A percentile compares a stretch with the other conserved stretches of the same genome.
Evolutionary conservation across 78 protist genomes (phyloP).

Genomic region (Cyanophora paradoxa): DNA sequence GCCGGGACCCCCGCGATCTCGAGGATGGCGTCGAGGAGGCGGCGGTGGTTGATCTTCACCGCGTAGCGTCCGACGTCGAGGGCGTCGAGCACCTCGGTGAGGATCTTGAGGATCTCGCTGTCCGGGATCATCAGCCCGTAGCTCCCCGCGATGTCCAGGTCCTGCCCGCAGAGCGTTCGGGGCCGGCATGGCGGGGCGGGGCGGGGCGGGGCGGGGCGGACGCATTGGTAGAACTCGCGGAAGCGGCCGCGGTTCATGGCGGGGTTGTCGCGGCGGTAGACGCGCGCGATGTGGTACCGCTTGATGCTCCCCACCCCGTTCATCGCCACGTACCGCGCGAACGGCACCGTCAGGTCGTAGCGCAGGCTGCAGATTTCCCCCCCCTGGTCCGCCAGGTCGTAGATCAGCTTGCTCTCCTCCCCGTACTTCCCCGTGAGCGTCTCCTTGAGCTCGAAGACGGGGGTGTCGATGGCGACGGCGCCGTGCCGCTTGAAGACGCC

Average conservation of each 20-base stretch:
- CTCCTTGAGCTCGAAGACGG: slow-evolving; percentile 88
- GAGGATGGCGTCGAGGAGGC: slow-evolving; percentile 71
- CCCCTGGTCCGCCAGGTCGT: slow-evolving; percentile 86
- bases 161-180: slow-evolving; percentile 14
- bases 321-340: slow-evolving; percentile 86
- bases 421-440: slow-evolving; percentile 90
- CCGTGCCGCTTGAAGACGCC: slow-evolving; percentile 86
- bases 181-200: not conserved
- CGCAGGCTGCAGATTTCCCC: slow-evolving; percentile 83
- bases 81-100: slow-evolving; percentile 60
- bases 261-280: slow-evolving; percentile 91
- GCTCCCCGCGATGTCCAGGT: slow-evolving; percentile 88
- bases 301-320: slow-evolving; percentile 51
- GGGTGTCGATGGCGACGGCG: slow-evolving; percentile 90
- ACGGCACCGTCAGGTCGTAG: slow-evolving; percentile 87
- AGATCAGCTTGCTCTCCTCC: slow-evolving; percentile 90
- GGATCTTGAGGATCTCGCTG: slow-evolving; percentile 68
- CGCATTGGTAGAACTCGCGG: slow-evolving; percentile 92
- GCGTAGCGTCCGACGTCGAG: slow-evolving; percentile 11
- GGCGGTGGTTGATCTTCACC: slow-evolving; percentile 63
- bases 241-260: slow-evolving; percentile 71
- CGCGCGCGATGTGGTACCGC: slow-evolving; percentile 87
- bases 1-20: slow-evolving; percentile 85
- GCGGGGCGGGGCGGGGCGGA: not conserved
- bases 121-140: slow-evolving; percentile 88